Evolutionary conservation across 1,284 basidiomycete species (phyloP).

Genomic region (Schizopora paradoxa): DNA sequence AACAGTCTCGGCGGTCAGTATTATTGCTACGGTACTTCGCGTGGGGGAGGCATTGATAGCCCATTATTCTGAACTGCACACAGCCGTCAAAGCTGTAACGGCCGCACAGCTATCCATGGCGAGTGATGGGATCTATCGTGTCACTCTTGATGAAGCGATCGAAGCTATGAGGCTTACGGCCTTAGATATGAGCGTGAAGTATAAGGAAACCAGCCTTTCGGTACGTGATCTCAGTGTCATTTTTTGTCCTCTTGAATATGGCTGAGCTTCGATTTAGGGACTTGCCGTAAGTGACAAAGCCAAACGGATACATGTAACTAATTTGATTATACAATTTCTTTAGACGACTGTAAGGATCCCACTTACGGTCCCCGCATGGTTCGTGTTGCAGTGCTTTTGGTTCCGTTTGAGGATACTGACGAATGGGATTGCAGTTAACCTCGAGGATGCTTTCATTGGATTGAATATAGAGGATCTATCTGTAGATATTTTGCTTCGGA

Average conservation of each 20-base stretch:
- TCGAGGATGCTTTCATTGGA: no score
- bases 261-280: conserved; percentile 37
- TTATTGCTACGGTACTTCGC: not conserved
- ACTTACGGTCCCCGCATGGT: conserved; percentile 38
- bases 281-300: conserved; percentile 57
- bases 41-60: not conserved
- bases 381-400: no score
- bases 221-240: conserved; percentile 35
- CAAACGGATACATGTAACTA: no score
- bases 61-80: conserved; percentile 12
- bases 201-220: conserved; percentile 90
- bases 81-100: conserved; percentile 84
- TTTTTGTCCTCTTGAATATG: not conserved
- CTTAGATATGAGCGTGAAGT: conserved; percentile 80
- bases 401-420: no score
- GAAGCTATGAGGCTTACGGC: conserved; percentile 94
- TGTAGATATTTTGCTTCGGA: no score
- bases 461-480: no score
- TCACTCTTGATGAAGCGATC: conserved; percentile 92
- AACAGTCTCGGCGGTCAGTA: conserved; percentile 77
- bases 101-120: conserved; percentile 95
- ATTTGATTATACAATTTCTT: not conserved
- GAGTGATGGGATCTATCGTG: conserved; percentile 79
- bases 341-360: conserved; percentile 40
- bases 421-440: no score